Percentiles rank a stretch among this genome's conserved stretches.
These are phyloP conservation scores for Scenedesmus sp. DNA, from an alignment of 163 green algal genomes.

Conservation along the genomic window DNA sequence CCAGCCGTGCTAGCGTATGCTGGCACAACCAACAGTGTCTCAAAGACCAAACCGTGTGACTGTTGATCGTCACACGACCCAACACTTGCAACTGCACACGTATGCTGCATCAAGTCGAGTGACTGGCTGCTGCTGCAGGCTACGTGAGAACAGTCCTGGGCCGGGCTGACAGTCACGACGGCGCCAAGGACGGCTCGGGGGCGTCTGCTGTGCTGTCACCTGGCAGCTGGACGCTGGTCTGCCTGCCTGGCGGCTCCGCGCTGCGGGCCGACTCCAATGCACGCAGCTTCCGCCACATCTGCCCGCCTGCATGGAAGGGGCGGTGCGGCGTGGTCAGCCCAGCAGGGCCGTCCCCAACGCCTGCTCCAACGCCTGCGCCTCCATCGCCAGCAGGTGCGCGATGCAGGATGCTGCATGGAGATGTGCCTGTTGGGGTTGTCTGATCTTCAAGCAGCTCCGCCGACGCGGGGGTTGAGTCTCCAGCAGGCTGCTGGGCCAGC, in stretches of 20 bases:
- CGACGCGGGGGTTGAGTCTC: too few relatives aligned
- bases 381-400: neutral
- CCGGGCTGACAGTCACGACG: too few relatives aligned
- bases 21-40: too few relatives aligned
- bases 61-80: too few relatives aligned
- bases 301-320: neutral
- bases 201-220: neutral
- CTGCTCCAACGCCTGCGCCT: neutral
- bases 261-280: slow-evolving; percentile 12
- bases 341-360: neutral
- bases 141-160: neutral
- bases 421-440: too few relatives aligned
- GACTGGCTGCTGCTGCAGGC: neutral
- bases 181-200: neutral
- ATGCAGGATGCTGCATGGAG: neutral
- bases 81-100: neutral
- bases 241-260: slow-evolving; percentile 8
- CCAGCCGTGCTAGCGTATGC: too few relatives aligned
- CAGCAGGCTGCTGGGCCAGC: too few relatives aligned
- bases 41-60: too few relatives aligned
- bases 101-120: neutral
- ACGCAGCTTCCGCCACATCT: slow-evolving; percentile 15
- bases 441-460: too few relatives aligned
- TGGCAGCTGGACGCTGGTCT: slow-evolving; percentile 29
- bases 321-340: neutral